Conservation (phyloP, 2,329 filamentous ascomycete species). For the Alternaria ventricosa region DNA sequence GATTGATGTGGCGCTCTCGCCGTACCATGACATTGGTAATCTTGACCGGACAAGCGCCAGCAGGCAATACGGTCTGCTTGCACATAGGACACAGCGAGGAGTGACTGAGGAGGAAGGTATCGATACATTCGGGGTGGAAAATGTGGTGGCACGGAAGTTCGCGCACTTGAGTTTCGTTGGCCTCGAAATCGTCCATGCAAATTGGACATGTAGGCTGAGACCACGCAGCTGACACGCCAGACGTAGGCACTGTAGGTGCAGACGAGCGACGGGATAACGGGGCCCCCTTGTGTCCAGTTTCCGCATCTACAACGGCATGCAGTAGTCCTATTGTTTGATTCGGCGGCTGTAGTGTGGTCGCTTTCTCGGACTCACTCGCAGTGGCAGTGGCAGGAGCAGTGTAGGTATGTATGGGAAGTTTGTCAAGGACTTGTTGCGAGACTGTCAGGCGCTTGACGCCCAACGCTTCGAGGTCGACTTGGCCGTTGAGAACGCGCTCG, state of each 20-base stretch:
- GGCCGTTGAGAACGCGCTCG: constrained; percentile 74
- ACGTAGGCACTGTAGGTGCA: constrained; percentile 18
- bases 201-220: constrained; percentile 88
- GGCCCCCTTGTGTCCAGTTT: constrained; percentile 22
- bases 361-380: constrained; percentile 24
- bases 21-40: constrained; percentile 84
- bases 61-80: constrained; percentile 81
- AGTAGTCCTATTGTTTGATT: constrained; percentile 13
- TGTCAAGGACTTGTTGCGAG: constrained; percentile 71
- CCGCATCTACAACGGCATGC: constrained; percentile 18
- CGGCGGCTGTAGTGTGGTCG: constrained; percentile 12
- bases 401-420: constrained; percentile 82
- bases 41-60: constrained; percentile 58
- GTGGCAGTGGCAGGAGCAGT: constrained; percentile 32
- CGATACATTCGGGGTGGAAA: constrained; percentile 91
- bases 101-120: constrained; percentile 77
- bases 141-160: constrained; percentile 91
- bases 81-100: constrained; percentile 92
- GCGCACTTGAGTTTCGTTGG: constrained; percentile 73
- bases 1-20: constrained; percentile 73
- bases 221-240: constrained; percentile 46
- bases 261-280: constrained; percentile 26
- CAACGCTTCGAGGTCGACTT: constrained; percentile 84
- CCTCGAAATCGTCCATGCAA: constrained; percentile 81
- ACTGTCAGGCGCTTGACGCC: constrained; percentile 85